Percentiles rank a stretch among this genome's conserved stretches.
These are phyloP conservation scores for Conticribra weissflogii DNA, from an alignment of 108 stramenopile species.

Conservation along the genomic window DNA sequence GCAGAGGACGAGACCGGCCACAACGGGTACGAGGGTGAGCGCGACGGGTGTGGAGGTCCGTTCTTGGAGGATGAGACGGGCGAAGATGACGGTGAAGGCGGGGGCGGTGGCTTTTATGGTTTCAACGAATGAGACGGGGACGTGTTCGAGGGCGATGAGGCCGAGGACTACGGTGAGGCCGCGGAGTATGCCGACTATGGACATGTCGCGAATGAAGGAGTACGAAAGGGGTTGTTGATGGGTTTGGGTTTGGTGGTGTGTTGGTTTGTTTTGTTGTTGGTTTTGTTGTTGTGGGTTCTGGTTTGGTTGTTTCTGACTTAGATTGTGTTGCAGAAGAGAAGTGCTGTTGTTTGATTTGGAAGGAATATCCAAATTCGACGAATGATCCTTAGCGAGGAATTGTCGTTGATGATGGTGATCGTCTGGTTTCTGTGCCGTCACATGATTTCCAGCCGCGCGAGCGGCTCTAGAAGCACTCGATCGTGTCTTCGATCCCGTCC, in stretches of 20 bases:
- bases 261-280: too few species aligned
- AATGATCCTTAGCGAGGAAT: too few species aligned
- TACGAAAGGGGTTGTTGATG: conserved; percentile 3
- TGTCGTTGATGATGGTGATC: too few species aligned
- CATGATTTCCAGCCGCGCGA: too few species aligned
- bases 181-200: conserved; percentile 45
- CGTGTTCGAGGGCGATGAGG: conserved; percentile 49
- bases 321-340: neutral
- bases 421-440: too few species aligned
- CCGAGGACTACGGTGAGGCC: conserved; percentile 51
- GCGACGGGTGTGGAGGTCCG: conserved; percentile 43
- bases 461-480: too few species aligned
- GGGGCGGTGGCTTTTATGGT: conserved; percentile 60
- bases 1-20: conserved; percentile 47
- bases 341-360: conserved; percentile 7
- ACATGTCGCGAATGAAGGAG: conserved; percentile 43
- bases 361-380: neutral
- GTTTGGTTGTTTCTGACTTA: neutral
- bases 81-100: conserved; percentile 50
- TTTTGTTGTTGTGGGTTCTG: conserved; percentile 1
- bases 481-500: too few species aligned
- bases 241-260: neutral
- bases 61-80: conserved; percentile 40
- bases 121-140: conserved; percentile 57
- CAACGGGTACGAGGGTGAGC: conserved; percentile 46